Evolutionary conservation across 2,329 filamentous ascomycete species (phyloP), one percentile per base, ranked within the genome.

Genomic region (Chaetomiaceae sp.): DNA sequence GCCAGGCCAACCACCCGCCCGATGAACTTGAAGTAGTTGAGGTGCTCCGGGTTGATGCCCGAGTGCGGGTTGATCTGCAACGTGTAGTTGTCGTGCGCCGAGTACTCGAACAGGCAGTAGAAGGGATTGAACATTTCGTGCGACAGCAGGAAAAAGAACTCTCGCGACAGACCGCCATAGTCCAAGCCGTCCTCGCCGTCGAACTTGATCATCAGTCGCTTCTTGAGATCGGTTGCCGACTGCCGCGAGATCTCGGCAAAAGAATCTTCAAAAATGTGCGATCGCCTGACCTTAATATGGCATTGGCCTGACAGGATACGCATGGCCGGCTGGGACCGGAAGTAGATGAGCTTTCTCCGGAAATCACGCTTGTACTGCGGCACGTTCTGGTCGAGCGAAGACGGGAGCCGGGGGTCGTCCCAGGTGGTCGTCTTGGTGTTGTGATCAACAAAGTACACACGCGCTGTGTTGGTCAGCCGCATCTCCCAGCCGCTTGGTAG

Each of bases 121-220:
- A 99, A 99, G 29, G 94, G 94, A 71, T 99, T 99, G 77, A 99
- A 99, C 94, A 99, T 99, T 76, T 99, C 94, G 74, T 99, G 94
- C 14, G 92, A 97, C 51, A 99, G 82, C 36, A 99, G 78, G 84
- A 99, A 99, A 79, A 99, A 99, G 78, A 99, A 99, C 73, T 99
- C 94, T 81, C 91, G 82, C 32, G 94, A 99, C 51, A 99, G 80
- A 79, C 94, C 94, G 70, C 94, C 94, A 67, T 99, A 99, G 73
- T 99, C 94, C 56, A 99, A 76, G 73, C 94, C 94, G 65, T 99
- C 94, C 74, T 99, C 94, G 44, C 94, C 94, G 62, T 99, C 94
- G 63, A 99, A 99, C 75, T 99, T 99, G 73, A 99, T 96, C 94
- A 99, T 99, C 60, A 99, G 73, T 44, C 94, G 84, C 76, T 99